A percentile compares a stretch with the other conserved stretches of the same genome.
phyloP scores from a whole-genome alignment of 805 yeast species.

The Teunomyces panamensis region DNA sequence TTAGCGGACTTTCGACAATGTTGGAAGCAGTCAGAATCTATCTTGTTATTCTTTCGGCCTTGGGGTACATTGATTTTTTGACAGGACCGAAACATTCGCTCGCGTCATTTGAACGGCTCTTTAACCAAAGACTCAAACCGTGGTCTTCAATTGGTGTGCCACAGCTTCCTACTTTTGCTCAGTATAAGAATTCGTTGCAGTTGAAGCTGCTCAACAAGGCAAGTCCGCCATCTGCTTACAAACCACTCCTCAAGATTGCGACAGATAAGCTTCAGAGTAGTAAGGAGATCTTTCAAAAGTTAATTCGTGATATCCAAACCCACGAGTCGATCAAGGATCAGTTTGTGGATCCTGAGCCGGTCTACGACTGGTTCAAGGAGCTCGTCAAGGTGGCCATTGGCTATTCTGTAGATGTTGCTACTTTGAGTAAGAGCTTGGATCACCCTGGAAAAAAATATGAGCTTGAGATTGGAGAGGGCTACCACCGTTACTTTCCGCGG shows the following conservation, averaged over 20 bases:
- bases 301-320: slow-evolving; percentile 3
- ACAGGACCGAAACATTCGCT: slow-evolving; percentile 22
- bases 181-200: slow-evolving; percentile 23
- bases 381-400: slow-evolving; percentile 15
- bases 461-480: slow-evolving; percentile 13
- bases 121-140: slow-evolving; percentile 65
- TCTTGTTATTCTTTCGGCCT: slow-evolving; percentile 17
- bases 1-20: slow-evolving; percentile 15
- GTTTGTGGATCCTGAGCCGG: slow-evolving; percentile 5
- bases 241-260: slow-evolving; percentile 8
- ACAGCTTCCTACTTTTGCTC: slow-evolving; percentile 49
- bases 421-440: slow-evolving; percentile 7
- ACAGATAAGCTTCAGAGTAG: slow-evolving; percentile 8
- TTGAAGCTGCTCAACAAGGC: not conserved
- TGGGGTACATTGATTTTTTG: slow-evolving; percentile 20
- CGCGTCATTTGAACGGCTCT: slow-evolving; percentile 23
- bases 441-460: slow-evolving; percentile 4
- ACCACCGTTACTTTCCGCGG: slow-evolving; percentile 26
- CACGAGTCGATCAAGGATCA: slow-evolving; percentile 2
- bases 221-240: slow-evolving; percentile 4
- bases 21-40: slow-evolving; percentile 18
- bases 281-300: slow-evolving; percentile 1
- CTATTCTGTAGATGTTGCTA: slow-evolving; percentile 13
- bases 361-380: slow-evolving; percentile 16
- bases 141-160: slow-evolving; percentile 82